A percentile compares a stretch with the other conserved stretches of the same genome.
phyloP scores from a whole-genome alignment of 768 basidiomycete genomes.

The Galerina marginata region DNA sequence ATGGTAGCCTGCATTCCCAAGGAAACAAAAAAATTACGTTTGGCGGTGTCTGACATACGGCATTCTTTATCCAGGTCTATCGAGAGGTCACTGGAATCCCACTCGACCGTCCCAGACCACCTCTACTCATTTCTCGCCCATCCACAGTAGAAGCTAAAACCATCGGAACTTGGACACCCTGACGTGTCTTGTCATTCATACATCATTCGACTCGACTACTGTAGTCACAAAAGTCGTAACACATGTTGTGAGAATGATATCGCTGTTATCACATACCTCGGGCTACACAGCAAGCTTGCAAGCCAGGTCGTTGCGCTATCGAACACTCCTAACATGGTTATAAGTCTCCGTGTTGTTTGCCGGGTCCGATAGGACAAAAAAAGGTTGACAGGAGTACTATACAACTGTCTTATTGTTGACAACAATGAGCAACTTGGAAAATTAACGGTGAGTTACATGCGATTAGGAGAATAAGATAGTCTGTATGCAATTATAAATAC shows the following conservation, averaged over 20 bases:
- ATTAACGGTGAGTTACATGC: slow-evolving; percentile 19
- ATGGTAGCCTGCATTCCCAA: slow-evolving; percentile 25
- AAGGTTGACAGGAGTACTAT: too few relatives aligned
- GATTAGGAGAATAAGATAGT: slow-evolving; percentile 28
- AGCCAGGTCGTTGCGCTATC: not conserved
- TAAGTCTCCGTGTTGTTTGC: too few relatives aligned
- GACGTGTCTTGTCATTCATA: slow-evolving; percentile 4
- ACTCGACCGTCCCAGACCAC: slow-evolving; percentile 14
- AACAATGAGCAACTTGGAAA: not conserved
- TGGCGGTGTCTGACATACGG: too few relatives aligned
- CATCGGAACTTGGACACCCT: slow-evolving; percentile 2
- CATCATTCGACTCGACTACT: slow-evolving; percentile 19
- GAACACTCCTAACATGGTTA: too few relatives aligned
- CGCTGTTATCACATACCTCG: slow-evolving; percentile 12
- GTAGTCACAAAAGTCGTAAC: slow-evolving; percentile 12
- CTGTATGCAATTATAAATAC: slow-evolving; percentile 39
- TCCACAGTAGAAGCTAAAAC: not conserved
- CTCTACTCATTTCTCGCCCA: not conserved
- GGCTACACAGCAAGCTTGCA: slow-evolving; percentile 5
- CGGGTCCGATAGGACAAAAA: too few relatives aligned
- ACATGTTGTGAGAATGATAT: slow-evolving; percentile 9
- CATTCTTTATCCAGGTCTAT: slow-evolving; percentile 14
- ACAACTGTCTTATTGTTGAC: not conserved
- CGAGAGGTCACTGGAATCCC: slow-evolving; percentile 18
- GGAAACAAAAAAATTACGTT: slow-evolving; percentile 22